Evolutionary conservation across 1,284 basidiomycete species (phyloP), one percentile per base, ranked within the genome.

Genomic region (Xerocomus nothofagi): DNA sequence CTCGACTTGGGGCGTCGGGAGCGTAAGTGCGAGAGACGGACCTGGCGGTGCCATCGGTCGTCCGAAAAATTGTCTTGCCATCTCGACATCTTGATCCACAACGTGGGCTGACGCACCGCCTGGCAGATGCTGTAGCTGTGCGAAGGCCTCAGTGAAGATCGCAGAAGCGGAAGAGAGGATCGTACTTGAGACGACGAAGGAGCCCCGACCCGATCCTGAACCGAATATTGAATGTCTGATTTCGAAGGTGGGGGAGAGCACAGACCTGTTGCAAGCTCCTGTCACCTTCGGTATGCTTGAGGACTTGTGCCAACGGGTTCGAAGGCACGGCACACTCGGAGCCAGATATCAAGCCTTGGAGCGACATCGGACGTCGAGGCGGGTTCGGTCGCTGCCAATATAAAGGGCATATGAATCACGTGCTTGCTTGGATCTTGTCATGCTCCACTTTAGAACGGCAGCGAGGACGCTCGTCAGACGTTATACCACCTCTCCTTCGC

Each of bases 281-380:
- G 71, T 98, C 95, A 4, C 85, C 85, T 55, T 94, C 91, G 5
- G 93, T 85, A 60, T 97, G 90, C 69, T 98, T 98, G 52, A 96
- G 77, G 37, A 98, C 86, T 62, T 93, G 89, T 17, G 90, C 85
- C 27, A 99, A 77, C 4, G 94, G 93, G 66, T 98, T 98, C 48
- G 86, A 80, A 6, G 85, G 79, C 20, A 86, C 81, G 8, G 88
- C 88, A 71, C 95, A 97, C 71, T 96, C 95, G 47, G 93, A 83
- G 56, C 93, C 94, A 48, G 90, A 93, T 57, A 98, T 83, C 55
- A 98, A 81, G 50, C 82, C 78, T 72, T 86, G 84, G 44, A 90
- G 75, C 18, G 86, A 88, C 87, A 89, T 88, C 41, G 31, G 36
- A 2, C 21, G 20, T 39, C 9, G 14, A 21, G 7, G 29, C 23